A percentile compares a stretch with the other conserved stretches of the same genome.
These are phyloP conservation scores for Neurospora intermedia DNA, from an alignment of 495 filamentous ascomycete genomes.

Conservation along the genomic window DNA sequence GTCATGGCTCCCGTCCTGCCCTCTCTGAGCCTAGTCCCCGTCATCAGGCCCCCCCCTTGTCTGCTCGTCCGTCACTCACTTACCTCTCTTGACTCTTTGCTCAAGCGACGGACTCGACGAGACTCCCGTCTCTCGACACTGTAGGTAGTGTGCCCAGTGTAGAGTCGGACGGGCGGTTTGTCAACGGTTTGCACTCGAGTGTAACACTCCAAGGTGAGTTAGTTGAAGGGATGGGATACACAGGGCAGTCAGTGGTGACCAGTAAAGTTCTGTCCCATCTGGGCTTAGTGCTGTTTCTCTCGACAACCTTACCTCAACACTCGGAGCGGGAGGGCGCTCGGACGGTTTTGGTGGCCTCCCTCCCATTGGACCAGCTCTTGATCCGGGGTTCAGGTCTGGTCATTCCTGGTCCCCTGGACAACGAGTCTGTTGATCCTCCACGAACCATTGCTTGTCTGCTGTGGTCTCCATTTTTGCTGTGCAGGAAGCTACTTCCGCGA, in stretches of 20 bases:
- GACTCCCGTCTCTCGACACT: not conserved
- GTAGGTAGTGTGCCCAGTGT: not conserved
- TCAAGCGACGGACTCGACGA: not conserved
- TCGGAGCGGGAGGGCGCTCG: not conserved
- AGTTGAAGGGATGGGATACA: not conserved
- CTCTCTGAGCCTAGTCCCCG: slow-evolving; percentile 1
- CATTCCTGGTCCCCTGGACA: not conserved
- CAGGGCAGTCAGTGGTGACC: slow-evolving; percentile 7
- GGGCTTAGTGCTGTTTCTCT: slow-evolving; percentile 14
- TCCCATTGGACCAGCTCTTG: slow-evolving; percentile 10
- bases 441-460: not conserved
- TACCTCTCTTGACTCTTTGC: not conserved
- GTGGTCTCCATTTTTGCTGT: not conserved
- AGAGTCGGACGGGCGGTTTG: not conserved
- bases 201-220: not conserved
- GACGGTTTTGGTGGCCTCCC: not conserved
- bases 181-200: not conserved
- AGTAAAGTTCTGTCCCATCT: slow-evolving; percentile 9
- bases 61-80: too few relatives aligned
- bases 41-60: not conserved
- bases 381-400: slow-evolving; percentile 21
- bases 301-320: slow-evolving; percentile 1
- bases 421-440: not conserved
- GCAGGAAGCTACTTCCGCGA: not conserved
- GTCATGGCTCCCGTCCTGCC: not conserved